Evolutionary conservation across 805 yeast genomes (phyloP).

Genomic region (Pichia ethanolica): DNA sequence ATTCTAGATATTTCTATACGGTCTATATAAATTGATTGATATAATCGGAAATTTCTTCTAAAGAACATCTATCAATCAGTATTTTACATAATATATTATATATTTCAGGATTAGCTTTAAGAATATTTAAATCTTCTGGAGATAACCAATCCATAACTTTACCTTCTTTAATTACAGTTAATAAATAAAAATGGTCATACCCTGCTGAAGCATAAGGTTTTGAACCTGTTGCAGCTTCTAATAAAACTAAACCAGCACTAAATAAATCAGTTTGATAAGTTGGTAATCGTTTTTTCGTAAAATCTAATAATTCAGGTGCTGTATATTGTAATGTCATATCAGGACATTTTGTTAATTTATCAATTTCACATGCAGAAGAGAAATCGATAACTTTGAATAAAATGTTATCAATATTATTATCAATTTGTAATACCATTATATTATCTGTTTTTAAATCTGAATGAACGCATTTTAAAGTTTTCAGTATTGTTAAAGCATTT

Average conservation of each 20-base stretch:
- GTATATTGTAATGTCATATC: constrained; percentile 36
- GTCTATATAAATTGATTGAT: neutral
- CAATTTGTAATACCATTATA: constrained; percentile 23
- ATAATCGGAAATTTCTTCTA: constrained; percentile 16
- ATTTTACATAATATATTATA: constrained; percentile 23
- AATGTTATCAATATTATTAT: constrained; percentile 26
- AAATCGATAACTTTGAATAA: constrained; percentile 41
- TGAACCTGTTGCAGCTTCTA: constrained; percentile 39
- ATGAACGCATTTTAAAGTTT: constrained; percentile 31
- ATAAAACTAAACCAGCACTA: constrained; percentile 38
- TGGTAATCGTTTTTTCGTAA: constrained; percentile 24
- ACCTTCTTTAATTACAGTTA: constrained; percentile 28
- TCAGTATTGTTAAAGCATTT: constrained; percentile 21
- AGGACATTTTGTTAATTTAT: constrained; percentile 19
- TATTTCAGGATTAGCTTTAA: constrained; percentile 11
- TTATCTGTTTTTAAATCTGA: constrained; percentile 44
- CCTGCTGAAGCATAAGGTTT: constrained; percentile 33
- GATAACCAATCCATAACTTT: constrained; percentile 27
- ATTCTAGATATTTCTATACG: no score
- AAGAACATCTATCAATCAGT: constrained; percentile 20
- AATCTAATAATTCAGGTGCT: constrained; percentile 38
- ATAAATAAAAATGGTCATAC: constrained; percentile 25
- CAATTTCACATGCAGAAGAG: constrained; percentile 29
- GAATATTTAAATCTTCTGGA: constrained; percentile 18
- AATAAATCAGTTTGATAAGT: constrained; percentile 33